Evolutionary conservation across 2,329 filamentous ascomycete genomes (phyloP), one percentile per base, ranked within the genome.

Genomic region (Pochonia chlamydosporia): DNA sequence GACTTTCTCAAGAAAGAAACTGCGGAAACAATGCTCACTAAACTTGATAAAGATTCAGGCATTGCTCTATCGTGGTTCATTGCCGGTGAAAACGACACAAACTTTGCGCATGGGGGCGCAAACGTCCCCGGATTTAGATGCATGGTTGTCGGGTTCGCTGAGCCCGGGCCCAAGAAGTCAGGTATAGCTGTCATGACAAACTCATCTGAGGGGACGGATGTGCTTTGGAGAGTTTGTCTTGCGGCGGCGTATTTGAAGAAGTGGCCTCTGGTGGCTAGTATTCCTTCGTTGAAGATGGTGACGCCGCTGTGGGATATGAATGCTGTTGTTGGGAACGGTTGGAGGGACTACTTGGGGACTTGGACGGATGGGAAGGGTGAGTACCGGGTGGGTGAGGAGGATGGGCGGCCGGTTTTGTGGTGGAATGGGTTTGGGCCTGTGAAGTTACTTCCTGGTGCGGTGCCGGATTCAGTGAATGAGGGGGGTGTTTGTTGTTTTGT

Each of bases 121-220:
- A 56, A 57, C 9, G 36, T 37, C 6, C 55, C 54, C 1, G 53
- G 52, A 18, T 57, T 50, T 37, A 28, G 52, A 14, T 54, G 54
- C 23, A 35, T 43, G 25, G 42, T 51, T 8, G 30, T 46, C 3
- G 56, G 55, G 1, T 57, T 50, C 11, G 55, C 51, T 3, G 24
- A 47, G 1, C 23, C 49, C 30, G 47, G 56, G 10, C 53, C 53
- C 4, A 39, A 26, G 5, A 46, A 52, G 24, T 56, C 48, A 5
- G 56, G 54, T 11, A 42, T 55, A 2, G 49, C 49, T 23, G 40
- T 57, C 26, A 57, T 57, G 56, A 53, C 52, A 2, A 57, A 58
- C 39, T 50, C 54, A 1, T 47, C 49, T 21, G 28, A 20, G 23
- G 49, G 49, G 30, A 18, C 23, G 4, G 2, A 18, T n/a, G 4